These are phyloP conservation scores for Aureobasidium uvarum DNA, from an alignment of 2,329 filamentous ascomycete species.

Conservation along the genomic window DNA sequence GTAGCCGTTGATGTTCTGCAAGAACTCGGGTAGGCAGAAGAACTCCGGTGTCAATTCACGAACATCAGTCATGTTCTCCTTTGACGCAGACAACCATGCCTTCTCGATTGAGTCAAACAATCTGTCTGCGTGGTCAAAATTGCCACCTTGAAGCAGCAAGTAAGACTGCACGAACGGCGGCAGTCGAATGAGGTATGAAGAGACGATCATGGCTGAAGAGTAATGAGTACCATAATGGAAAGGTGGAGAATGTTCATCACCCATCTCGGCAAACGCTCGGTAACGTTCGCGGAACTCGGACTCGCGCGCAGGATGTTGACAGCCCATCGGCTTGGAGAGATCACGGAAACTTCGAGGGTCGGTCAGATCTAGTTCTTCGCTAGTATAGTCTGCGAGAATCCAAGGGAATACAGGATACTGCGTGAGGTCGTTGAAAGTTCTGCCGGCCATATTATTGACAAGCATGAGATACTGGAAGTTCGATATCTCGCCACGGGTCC, in stretches of 20 bases:
- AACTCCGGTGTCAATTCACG: slow-evolving; percentile 95
- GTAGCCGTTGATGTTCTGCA: slow-evolving; percentile 91
- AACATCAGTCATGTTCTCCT: slow-evolving; percentile 89
- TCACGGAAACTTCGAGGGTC: slow-evolving; percentile 86
- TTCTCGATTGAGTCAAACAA: slow-evolving; percentile 91
- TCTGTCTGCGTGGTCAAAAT: slow-evolving; percentile 92
- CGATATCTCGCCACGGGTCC: slow-evolving; percentile 91
- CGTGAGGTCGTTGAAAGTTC: slow-evolving; percentile 96
- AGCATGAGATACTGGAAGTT: slow-evolving; percentile 99
- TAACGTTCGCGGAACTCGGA: slow-evolving; percentile 81
- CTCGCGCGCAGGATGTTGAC: slow-evolving; percentile 74
- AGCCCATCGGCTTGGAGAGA: slow-evolving; percentile 93
- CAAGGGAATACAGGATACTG: slow-evolving; percentile 98
- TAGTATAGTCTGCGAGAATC: slow-evolving; percentile 94
- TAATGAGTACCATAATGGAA: slow-evolving; percentile 99
- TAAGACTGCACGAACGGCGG: slow-evolving; percentile 97
- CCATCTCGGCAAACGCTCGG: slow-evolving; percentile 85
- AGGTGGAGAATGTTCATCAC: slow-evolving; percentile 68
- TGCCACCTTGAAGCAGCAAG: slow-evolving; percentile 88
- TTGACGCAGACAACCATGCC: slow-evolving; percentile 86
- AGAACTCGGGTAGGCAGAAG: slow-evolving; percentile 92
- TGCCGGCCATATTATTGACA: slow-evolving; percentile 93
- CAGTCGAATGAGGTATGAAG: slow-evolving; percentile 89
- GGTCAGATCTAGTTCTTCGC: slow-evolving; percentile 82
- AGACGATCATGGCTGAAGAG: slow-evolving; percentile 98